Percentiles rank a stretch among this genome's conserved stretches.
phyloP scores from a whole-genome alignment of 768 basidiomycete species.

The Termitomyces sp. region DNA sequence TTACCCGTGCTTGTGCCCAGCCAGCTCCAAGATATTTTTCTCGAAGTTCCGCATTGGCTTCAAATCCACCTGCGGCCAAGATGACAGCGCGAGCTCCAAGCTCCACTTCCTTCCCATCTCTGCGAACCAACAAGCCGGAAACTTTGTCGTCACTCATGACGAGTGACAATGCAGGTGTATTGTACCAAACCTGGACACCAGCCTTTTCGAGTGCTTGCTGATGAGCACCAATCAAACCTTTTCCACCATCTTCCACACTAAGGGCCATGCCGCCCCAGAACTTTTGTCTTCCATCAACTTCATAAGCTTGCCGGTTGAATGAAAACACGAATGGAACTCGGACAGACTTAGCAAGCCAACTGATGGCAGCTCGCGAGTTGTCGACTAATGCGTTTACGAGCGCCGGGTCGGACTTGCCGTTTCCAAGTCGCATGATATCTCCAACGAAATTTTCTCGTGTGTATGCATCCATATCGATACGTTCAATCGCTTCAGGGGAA shows the following conservation, averaged over 20 bases:
- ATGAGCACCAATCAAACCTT: slow-evolving; percentile 61
- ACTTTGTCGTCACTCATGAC: slow-evolving; percentile 36
- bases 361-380: slow-evolving; percentile 50
- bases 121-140: slow-evolving; percentile 42
- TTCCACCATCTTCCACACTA: slow-evolving; percentile 61
- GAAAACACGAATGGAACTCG: slow-evolving; percentile 54
- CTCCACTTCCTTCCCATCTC: slow-evolving; percentile 28
- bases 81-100: slow-evolving; percentile 45
- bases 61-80: slow-evolving; percentile 66
- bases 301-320: slow-evolving; percentile 67
- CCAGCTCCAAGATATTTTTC: slow-evolving; percentile 50
- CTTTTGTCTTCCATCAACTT: slow-evolving; percentile 54
- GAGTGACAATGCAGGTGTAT: slow-evolving; percentile 42
- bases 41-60: slow-evolving; percentile 51
- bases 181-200: slow-evolving; percentile 57
- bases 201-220: slow-evolving; percentile 42
- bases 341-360: slow-evolving; percentile 52
- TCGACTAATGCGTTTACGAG: slow-evolving; percentile 53
- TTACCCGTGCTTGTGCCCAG: slow-evolving; percentile 51
- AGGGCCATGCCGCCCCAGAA: slow-evolving; percentile 74
- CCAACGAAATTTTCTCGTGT: slow-evolving; percentile 47
- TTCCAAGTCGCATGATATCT: slow-evolving; percentile 61
- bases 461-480: slow-evolving; percentile 60
- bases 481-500: slow-evolving; percentile 31
- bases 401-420: slow-evolving; percentile 42